Conservation (phyloP, 768 basidiomycete genomes). For the Cyathus striatus region DNA sequence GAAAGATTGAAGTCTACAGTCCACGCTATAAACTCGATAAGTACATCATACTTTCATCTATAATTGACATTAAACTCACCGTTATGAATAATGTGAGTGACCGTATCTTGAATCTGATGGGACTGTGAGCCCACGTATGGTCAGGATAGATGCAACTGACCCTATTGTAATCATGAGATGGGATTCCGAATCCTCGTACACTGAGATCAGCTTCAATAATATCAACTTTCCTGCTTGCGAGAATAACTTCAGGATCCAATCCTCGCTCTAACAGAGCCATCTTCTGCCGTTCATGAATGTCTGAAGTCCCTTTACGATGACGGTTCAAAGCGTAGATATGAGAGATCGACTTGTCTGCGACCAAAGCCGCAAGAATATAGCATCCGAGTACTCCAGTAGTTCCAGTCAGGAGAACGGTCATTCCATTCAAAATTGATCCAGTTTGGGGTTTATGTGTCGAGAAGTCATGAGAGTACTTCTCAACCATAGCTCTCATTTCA, state of each 20-base stretch:
- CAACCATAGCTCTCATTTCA: too few species aligned
- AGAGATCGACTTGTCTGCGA: conserved; percentile 6
- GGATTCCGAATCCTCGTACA: conserved; percentile 26
- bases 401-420: conserved; percentile 24
- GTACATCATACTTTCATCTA: background rate
- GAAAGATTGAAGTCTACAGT: conserved; percentile 29
- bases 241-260: too few species aligned
- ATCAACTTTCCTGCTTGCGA: conserved; percentile 25
- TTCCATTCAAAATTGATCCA: too few species aligned
- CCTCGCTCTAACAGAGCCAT: too few species aligned
- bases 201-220: conserved; percentile 14
- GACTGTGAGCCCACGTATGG: background rate
- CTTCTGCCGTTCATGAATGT: conserved; percentile 7
- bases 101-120: conserved; percentile 4
- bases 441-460: conserved; percentile 4
- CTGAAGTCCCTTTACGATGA: too few species aligned
- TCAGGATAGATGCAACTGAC: conserved; percentile 1
- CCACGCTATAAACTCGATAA: conserved; percentile 22
- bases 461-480: conserved; percentile 7
- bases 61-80: conserved; percentile 6
- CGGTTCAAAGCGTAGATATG: conserved; percentile 24
- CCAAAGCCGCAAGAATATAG: too few species aligned
- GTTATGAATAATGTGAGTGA: conserved; percentile 19
- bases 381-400: conserved; percentile 28
- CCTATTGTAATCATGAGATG: conserved; percentile 9